Conservation (phyloP, 2,329 filamentous ascomycete species). For the Cladosporium halotolerans region DNA sequence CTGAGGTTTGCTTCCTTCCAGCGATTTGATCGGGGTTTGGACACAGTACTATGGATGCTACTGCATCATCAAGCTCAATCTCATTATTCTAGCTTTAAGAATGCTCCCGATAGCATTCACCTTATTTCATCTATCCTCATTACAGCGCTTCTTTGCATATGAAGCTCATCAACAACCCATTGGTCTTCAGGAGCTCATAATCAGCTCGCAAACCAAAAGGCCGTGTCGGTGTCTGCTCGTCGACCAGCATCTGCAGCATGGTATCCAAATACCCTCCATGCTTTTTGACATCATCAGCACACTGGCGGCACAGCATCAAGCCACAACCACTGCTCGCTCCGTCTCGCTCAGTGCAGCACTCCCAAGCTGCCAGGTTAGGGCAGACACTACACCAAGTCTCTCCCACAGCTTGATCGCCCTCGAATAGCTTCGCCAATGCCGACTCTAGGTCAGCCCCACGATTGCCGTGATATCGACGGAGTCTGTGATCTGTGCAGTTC, state of each 20-base stretch:
- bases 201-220: constrained; percentile 30
- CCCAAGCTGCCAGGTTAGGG: constrained; percentile 32
- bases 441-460: constrained; percentile 19
- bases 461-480: constrained; percentile 6
- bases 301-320: constrained; percentile 27
- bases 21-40: too few species aligned
- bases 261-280: constrained; percentile 20
- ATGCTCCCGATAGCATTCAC: too few species aligned
- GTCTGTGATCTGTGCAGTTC: constrained; percentile 31
- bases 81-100: too few species aligned
- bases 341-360: constrained; percentile 24
- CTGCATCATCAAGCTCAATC: too few species aligned
- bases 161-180: constrained; percentile 27
- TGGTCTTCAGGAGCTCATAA: constrained; percentile 27
- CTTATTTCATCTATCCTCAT: not conserved
- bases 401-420: constrained; percentile 5
- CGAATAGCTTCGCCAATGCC: constrained; percentile 22
- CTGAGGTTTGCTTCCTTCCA: not conserved
- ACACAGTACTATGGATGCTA: too few species aligned
- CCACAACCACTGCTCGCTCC: constrained; percentile 25
- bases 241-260: constrained; percentile 18
- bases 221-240: constrained; percentile 14
- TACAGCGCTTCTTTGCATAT: not conserved
- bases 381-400: constrained; percentile 39
- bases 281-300: constrained; percentile 19